A percentile compares a stretch with the other conserved stretches of the same genome.
These are phyloP conservation scores for Kwoniella sp. DNA, from an alignment of 768 basidiomycete species.

Conservation along the genomic window DNA sequence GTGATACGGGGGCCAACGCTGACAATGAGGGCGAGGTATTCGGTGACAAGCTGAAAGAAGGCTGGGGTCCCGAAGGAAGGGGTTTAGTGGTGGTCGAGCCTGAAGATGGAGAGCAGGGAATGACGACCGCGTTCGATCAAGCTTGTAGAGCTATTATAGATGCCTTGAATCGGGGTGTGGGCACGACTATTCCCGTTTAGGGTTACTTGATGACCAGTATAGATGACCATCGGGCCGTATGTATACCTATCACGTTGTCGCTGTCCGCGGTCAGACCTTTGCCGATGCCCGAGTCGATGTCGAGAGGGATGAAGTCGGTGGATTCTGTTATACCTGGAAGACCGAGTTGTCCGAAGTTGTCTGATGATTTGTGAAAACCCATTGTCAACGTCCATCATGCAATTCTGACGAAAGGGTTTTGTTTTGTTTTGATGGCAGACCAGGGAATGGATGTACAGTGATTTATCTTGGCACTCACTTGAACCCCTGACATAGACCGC, in stretches of 20 bases:
- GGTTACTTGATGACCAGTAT: slow-evolving; percentile 18
- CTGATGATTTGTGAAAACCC: slow-evolving; percentile 20
- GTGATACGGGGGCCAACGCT: no score
- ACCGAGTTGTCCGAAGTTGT: slow-evolving; percentile 38
- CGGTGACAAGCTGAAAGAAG: slow-evolving; percentile 59
- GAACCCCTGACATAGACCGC: slow-evolving; percentile 29
- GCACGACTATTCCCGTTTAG: slow-evolving; percentile 14
- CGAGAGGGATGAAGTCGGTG: slow-evolving; percentile 8
- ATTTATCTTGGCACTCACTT: slow-evolving; percentile 37
- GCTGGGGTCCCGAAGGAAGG: slow-evolving; percentile 20
- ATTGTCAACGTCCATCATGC: no score
- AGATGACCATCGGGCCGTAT: slow-evolving; percentile 34
- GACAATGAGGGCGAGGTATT: slow-evolving; percentile 72
- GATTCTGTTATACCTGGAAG: neutral
- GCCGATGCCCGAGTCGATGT: no score
- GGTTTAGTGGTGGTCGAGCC: slow-evolving; percentile 22
- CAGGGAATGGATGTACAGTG: no score
- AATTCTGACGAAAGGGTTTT: no score
- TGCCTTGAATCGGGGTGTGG: slow-evolving; percentile 15
- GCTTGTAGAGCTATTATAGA: slow-evolving; percentile 29
- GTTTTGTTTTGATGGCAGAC: no score
- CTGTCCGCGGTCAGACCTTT: neutral
- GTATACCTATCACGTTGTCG: slow-evolving; percentile 14
- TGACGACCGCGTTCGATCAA: slow-evolving; percentile 36
- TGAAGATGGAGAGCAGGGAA: slow-evolving; percentile 35